Conservation (phyloP, 176 grass and related monocot genomes). For the Aegilops speltoides region DNA sequence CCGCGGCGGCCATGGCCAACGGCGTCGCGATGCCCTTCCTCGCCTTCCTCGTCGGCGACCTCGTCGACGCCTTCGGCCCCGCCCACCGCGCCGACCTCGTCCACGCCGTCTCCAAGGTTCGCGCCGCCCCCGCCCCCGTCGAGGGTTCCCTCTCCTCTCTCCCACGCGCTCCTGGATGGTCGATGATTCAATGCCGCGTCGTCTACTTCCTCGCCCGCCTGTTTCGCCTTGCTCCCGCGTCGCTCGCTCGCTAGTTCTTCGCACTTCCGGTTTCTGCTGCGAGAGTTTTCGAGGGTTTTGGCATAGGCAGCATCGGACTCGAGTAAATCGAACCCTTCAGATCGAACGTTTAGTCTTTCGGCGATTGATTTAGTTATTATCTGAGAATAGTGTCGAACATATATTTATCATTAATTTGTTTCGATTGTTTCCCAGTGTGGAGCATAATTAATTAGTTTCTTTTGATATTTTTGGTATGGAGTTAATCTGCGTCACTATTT, state of each 20-base stretch:
- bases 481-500: neutral
- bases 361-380: neutral
- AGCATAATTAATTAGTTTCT: neutral
- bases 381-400: neutral
- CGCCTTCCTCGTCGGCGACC: constrained; percentile 36
- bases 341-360: neutral
- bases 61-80: constrained; percentile 36
- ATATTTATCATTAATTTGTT: neutral
- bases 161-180: no score
- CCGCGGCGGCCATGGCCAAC: constrained; percentile 15
- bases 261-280: neutral
- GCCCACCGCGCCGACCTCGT: constrained; percentile 20
- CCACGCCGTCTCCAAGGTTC: constrained; percentile 38
- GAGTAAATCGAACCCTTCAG: neutral
- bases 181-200: neutral
- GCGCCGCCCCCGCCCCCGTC: constrained; percentile 19
- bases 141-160: neutral
- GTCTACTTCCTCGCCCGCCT: neutral
- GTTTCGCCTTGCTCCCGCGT: neutral
- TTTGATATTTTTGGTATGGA: neutral
- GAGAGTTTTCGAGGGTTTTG: constrained; percentile 9
- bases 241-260: neutral
- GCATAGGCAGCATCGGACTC: neutral
- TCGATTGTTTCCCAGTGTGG: no score
- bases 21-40: constrained; percentile 42